phyloP scores from a whole-genome alignment of 306 rosid genomes.

The Prunus davidiana region DNA sequence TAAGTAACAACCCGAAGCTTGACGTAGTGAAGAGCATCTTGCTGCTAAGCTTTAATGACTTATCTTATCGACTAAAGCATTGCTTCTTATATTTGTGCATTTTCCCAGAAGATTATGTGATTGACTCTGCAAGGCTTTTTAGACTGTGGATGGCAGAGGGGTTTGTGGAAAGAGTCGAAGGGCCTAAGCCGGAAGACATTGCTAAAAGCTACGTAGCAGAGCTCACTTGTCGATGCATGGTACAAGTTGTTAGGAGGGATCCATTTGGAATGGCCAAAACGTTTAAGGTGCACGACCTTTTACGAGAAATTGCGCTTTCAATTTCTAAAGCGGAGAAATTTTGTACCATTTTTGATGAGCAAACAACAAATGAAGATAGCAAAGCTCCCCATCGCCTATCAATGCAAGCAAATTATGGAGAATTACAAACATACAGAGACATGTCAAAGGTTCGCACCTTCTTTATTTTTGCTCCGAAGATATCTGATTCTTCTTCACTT shows the following conservation, averaged over 20 bases:
- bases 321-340: conserved; percentile 1
- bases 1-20: conserved; percentile 13
- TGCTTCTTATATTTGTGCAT: conserved; percentile 19
- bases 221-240: conserved; percentile 16
- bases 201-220: conserved; percentile 6
- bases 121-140: not conserved
- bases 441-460: not conserved
- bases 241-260: conserved; percentile 7
- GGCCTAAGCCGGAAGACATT: not conserved
- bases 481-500: not conserved
- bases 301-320: conserved; percentile 18
- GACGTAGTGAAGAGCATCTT: conserved; percentile 8
- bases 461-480: not conserved
- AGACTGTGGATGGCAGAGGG: conserved; percentile 22
- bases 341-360: not conserved
- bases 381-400: not conserved
- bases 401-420: not conserved
- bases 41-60: conserved; percentile 8
- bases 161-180: conserved; percentile 4
- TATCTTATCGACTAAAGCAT: conserved; percentile 7
- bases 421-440: not conserved
- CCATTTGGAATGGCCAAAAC: not conserved
- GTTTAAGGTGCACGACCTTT: conserved; percentile 16
- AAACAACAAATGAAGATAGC: not conserved
- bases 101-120: conserved; percentile 21